Base-by-base conservation (phyloP, 2,329 filamentous ascomycete species). In the Arthroderma sp. region DNA sequence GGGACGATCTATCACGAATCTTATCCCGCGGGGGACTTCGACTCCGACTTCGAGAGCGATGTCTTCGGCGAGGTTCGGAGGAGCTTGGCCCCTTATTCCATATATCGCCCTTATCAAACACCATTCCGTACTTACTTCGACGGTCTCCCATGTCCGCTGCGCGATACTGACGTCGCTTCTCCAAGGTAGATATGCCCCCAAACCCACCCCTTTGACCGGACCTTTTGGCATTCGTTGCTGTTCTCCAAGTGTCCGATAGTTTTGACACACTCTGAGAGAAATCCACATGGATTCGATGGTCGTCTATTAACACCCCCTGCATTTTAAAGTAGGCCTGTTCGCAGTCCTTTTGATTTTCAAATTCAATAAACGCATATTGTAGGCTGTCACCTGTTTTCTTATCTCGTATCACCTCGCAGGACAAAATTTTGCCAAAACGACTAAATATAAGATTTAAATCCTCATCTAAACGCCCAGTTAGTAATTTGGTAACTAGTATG, bases 241-340 rank as follows among this genome's bases (percentile, higher is more conserved):
- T 86, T 61, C 93, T 81, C 93, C 93, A 98, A 15, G 85, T 84
- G 61, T 95, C 88, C 49, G 89, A 93, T 6, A 98, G 75, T 68
- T 89, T 91, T 61, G 81, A 84, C 9, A 91, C 93, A 68, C 89
- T 95, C 74, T 98, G 93, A 9, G 91, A 96, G 72, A 98, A 98
- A 73, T 98, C 93, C 57, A 98, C 93, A 68, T 98, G 93, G 62
- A 98, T 98, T 43, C 93, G 85, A 63, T 95, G 88, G 66, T 98
- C 93, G 66, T 98, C 93, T 63, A 98, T 97, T 57, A 98, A 76
- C 1, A 97, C 91, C 1, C 86, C 89, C 70, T 98, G 90, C 93
- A 98, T 98, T 74, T 98, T 98, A 76, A 94, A 93, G 68, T 96
- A 98, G 2, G 93, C 93, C 55, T 88, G 83, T 73, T 98, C 93